Conservation (phyloP, 441 rosid genomes). For the Erysimum pusillum region DNA sequence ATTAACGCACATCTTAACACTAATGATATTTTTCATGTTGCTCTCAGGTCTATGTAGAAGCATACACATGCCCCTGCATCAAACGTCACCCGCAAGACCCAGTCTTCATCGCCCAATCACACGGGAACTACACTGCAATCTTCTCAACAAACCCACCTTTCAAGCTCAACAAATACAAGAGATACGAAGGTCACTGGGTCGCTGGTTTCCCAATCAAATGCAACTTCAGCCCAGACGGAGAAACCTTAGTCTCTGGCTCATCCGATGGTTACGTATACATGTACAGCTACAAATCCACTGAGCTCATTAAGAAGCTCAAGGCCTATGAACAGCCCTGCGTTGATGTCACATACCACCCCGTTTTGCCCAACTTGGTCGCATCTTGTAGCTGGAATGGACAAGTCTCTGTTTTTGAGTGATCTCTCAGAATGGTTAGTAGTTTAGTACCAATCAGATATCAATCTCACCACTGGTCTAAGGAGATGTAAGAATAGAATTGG, state of each 20-base stretch:
- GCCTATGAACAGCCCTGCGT: conserved; percentile 75
- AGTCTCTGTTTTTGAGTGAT: conserved; percentile 55
- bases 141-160: conserved; percentile 80
- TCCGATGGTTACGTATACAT: conserved; percentile 77
- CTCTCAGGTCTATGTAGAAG: conserved; percentile 80
- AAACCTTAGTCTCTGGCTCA: conserved; percentile 74
- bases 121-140: conserved; percentile 84
- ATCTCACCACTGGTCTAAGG: neutral
- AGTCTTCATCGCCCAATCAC: conserved; percentile 76
- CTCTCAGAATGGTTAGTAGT: conserved; percentile 13
- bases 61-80: conserved; percentile 81
- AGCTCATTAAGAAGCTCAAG: conserved; percentile 63
- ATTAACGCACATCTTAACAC: neutral
- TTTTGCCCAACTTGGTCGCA: conserved; percentile 67
- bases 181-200: conserved; percentile 77
- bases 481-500: neutral
- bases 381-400: conserved; percentile 83
- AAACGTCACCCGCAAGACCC: conserved; percentile 73
- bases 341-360: conserved; percentile 75
- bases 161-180: conserved; percentile 78
- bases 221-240: conserved; percentile 72
- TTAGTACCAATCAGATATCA: conserved; percentile 1
- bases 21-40: neutral
- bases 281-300: conserved; percentile 57
- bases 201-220: conserved; percentile 86